Percentiles rank a stretch among this genome's conserved stretches.
phyloP scores from a whole-genome alignment of 2,329 filamentous ascomycete genomes.

The Pseudogymnoascus sp. region DNA sequence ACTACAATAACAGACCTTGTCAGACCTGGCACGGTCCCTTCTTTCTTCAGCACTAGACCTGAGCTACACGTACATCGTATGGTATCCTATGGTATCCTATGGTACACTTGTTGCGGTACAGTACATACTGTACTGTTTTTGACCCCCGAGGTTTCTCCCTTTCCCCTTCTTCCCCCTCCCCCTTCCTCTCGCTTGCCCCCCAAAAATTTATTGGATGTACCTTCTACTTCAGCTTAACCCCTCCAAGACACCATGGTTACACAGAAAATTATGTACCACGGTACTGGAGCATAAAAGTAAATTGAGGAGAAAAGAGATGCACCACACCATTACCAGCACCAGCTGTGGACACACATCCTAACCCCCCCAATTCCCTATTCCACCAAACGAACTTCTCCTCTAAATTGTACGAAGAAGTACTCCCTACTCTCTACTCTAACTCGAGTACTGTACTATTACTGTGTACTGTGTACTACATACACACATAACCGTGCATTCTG shows the following conservation, averaged over 20 bases:
- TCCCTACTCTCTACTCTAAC: not conserved
- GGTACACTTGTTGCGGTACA: too few relatives aligned
- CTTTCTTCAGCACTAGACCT: conserved; percentile 6
- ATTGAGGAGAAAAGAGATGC: not conserved
- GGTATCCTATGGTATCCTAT: too few relatives aligned
- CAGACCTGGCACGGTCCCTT: not conserved
- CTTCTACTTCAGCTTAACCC: not conserved
- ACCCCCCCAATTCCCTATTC: not conserved
- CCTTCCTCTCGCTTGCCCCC: not conserved
- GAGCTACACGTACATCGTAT: not conserved
- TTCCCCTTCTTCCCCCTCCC: not conserved
- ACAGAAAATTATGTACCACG: not conserved
- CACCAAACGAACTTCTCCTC: not conserved
- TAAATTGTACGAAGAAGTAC: not conserved
- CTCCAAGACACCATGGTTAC: not conserved
- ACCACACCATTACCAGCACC: not conserved
- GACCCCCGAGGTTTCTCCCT: not conserved
- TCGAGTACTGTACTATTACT: not conserved
- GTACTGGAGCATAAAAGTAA: not conserved
- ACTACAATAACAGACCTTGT: not conserved
- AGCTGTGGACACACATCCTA: not conserved
- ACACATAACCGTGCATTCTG: not conserved
- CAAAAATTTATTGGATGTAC: not conserved
- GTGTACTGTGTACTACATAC: not conserved
- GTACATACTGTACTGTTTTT: not conserved